Evolutionary conservation across 495 filamentous ascomycete species (phyloP), one percentile per base, ranked within the genome.

Genomic region (Penicillium crystallinum): DNA sequence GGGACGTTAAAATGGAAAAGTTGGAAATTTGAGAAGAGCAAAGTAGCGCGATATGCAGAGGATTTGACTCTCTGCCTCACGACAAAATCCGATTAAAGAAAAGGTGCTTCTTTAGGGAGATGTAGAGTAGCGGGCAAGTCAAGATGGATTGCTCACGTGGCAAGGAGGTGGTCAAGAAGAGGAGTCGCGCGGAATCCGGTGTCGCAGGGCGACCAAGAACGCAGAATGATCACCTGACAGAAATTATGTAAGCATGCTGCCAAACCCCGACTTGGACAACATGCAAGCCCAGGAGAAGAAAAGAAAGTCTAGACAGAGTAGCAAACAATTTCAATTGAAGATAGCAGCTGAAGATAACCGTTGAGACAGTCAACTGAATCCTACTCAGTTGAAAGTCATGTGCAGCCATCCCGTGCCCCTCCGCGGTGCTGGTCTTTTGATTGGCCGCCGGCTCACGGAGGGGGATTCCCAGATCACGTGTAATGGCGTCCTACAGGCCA

Each of bases 91-190:
- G 56, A 61, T 54, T 48, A 34, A 61, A 62, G 65, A 68, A 55
- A 55, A 55, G 59, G 65, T 59, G 64, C 64, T 64, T 63, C 46
- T 50, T 34, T 54, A 58, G 59, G 46, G 56, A 59, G 59, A 59
- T 59, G 59, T 65, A 56, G 56, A 67, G 55, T 56, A 58, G 34
- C 33, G 46, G 55, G 56, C 59, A 61, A 68, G 63, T 67, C 65
- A 62, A 69, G 69, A 69, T 62, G 65, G 65, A 66, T 58, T 64
- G 64, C 70, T 77, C 73, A 77, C 73, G 73, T 77, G 73, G 69
- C 61, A 53, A 59, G 61, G 55, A 55, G 39, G 55, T 52, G 42
- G 56, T 52, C 33, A 44, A 59, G 60, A 62, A 61, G 67, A 62
- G 62, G 63, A 64, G 60, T 54, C 46, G 47, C 42, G 53, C 30